phyloP scores from a whole-genome alignment of 805 yeast genomes.

The Hanseniaspora lindneri region DNA sequence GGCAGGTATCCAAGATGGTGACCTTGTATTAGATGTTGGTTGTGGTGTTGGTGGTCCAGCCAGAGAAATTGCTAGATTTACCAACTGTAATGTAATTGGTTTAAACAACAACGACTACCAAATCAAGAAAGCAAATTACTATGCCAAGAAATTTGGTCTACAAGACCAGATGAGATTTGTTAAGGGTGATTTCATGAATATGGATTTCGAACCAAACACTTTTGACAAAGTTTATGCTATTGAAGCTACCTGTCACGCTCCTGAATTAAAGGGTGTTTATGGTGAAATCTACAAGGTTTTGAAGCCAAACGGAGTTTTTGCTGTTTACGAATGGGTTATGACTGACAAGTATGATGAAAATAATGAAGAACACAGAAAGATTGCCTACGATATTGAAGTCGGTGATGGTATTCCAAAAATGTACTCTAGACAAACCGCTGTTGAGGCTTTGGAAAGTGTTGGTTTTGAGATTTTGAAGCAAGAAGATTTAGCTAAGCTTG shows the following conservation, averaged over 20 bases:
- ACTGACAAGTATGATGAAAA: conserved; percentile 82
- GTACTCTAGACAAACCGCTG: conserved; percentile 78
- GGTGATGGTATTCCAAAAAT: conserved; percentile 99
- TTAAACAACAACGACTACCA: conserved; percentile 95
- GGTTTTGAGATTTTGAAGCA: conserved; percentile 74
- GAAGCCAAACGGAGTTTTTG: conserved; percentile 96
- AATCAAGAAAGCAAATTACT: conserved; percentile 77
- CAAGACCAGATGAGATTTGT: conserved; percentile 69
- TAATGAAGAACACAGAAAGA: conserved; percentile 80
- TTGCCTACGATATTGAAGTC: conserved; percentile 92
- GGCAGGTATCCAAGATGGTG: conserved; percentile 65
- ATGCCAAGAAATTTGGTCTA: conserved; percentile 55
- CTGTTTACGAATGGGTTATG: conserved; percentile 99
- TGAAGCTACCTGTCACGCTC: conserved; percentile 98
- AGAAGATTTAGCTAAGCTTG: conserved; percentile 69
- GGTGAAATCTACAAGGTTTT: conserved; percentile 85
- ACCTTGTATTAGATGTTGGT: conserved; percentile 92
- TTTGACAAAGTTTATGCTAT: conserved; percentile 97
- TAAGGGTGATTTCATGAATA: conserved; percentile 98
- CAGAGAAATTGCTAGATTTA: conserved; percentile 84
- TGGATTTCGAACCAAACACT: conserved; percentile 83
- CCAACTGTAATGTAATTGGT: conserved; percentile 78
- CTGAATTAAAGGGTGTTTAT: conserved; percentile 89
- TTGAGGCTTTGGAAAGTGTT: conserved; percentile 67
- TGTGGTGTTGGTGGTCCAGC: conserved; percentile 99